These are phyloP conservation scores for Quillaja saponaria DNA, from an alignment of 306 rosid species.

Conservation along the genomic window DNA sequence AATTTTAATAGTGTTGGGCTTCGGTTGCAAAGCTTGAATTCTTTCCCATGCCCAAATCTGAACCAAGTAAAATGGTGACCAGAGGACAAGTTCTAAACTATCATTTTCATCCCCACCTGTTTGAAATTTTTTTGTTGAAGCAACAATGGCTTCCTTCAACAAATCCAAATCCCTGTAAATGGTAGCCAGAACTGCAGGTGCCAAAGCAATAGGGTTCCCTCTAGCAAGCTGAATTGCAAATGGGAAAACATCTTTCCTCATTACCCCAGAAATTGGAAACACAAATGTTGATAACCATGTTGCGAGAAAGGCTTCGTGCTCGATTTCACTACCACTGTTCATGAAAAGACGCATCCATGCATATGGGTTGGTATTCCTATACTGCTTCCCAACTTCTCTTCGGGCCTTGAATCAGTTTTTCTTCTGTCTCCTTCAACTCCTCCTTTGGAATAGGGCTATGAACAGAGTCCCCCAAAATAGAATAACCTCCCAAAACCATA, in stretches of 20 bases:
- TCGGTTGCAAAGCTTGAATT: conserved; percentile 40
- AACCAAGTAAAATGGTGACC: conserved; percentile 55
- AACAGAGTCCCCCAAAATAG: conserved; percentile 32
- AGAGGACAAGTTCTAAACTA: conserved; percentile 6
- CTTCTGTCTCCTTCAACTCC: conserved; percentile 31
- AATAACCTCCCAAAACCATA: conserved; percentile 46
- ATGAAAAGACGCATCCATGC: conserved; percentile 38
- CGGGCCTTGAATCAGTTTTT: conserved; percentile 27
- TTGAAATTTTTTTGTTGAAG: neutral
- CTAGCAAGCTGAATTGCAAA: conserved; percentile 51
- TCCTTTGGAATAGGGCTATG: conserved; percentile 4
- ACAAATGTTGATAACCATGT: conserved; percentile 51
- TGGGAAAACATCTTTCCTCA: conserved; percentile 29
- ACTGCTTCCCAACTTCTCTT: neutral
- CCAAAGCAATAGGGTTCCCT: conserved; percentile 52
- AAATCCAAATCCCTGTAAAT: conserved; percentile 49
- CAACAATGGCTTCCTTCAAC: conserved; percentile 34
- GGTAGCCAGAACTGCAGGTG: conserved; percentile 54
- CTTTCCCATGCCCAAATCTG: conserved; percentile 73
- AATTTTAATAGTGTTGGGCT: neutral
- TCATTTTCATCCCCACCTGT: neutral
- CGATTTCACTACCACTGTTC: conserved; percentile 45
- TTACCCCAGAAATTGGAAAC: neutral
- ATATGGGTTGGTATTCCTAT: neutral
- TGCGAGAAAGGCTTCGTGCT: conserved; percentile 60